These are phyloP conservation scores for Nyssa sinensis DNA, from an alignment of 148 eudicot species.

Conservation along the genomic window DNA sequence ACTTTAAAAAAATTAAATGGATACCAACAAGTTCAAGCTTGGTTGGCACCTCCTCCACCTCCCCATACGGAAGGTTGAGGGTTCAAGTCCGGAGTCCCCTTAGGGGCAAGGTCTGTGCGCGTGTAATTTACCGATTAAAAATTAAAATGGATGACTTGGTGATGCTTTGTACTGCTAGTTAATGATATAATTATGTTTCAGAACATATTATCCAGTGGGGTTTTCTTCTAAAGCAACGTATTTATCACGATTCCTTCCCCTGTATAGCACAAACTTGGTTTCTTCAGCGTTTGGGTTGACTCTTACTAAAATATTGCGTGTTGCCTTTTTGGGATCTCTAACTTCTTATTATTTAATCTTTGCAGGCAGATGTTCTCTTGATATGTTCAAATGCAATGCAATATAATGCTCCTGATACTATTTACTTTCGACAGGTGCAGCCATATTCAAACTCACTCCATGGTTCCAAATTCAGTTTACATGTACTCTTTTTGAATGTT, in stretches of 20 bases:
- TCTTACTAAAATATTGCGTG: not conserved
- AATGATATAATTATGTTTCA: not conserved
- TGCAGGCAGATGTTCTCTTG: conserved; percentile 75
- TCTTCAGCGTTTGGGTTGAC: not conserved
- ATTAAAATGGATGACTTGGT: not conserved
- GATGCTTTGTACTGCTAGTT: not conserved
- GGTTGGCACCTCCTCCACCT: no score
- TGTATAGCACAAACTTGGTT: conserved; percentile 1
- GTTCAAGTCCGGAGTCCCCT: no score
- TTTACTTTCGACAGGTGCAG: conserved; percentile 82
- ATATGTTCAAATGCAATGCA: conserved; percentile 92
- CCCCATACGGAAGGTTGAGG: no score
- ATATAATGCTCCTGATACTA: conserved; percentile 71
- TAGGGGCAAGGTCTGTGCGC: no score
- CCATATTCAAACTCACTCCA: not conserved
- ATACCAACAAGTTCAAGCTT: no score
- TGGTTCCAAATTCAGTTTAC: not conserved
- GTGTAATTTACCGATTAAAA: no score
- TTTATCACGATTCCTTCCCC: not conserved
- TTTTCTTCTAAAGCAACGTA: not conserved
- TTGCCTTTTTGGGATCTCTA: not conserved
- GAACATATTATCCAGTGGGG: not conserved
- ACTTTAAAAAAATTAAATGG: not conserved
- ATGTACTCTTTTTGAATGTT: conserved; percentile 6
- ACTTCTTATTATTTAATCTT: conserved; percentile 4